Conservation (phyloP, 164 flowering plant species). For the Vitis riparia region DNA sequence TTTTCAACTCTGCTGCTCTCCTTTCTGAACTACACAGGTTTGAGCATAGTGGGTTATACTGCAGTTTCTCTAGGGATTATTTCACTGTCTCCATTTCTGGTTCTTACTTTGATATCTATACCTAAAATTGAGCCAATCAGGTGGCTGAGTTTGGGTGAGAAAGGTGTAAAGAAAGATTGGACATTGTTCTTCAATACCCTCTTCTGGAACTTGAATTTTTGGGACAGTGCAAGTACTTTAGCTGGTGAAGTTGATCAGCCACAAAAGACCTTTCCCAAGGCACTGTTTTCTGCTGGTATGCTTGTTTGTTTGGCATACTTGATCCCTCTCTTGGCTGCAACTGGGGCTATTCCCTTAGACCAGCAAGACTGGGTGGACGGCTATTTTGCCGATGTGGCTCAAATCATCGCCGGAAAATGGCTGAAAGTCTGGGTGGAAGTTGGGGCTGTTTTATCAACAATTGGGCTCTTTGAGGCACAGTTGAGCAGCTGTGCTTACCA, state of each 20-base stretch:
- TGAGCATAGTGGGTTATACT: conserved; percentile 63
- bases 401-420: conserved; percentile 57
- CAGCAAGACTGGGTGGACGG: conserved; percentile 57
- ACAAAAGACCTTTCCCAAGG: conserved; percentile 52
- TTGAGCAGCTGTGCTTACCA: conserved; percentile 56
- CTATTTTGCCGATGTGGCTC: conserved; percentile 52
- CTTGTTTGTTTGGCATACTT: conserved; percentile 48
- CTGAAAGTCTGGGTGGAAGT: conserved; percentile 50
- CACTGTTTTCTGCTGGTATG: conserved; percentile 49
- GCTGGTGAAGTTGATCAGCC: conserved; percentile 73
- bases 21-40: conserved; percentile 68
- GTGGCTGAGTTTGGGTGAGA: conserved; percentile 55
- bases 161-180: conserved; percentile 61
- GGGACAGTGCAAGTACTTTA: conserved; percentile 81
- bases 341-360: conserved; percentile 40
- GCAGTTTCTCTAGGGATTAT: conserved; percentile 55
- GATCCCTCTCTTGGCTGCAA: conserved; percentile 51
- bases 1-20: conserved; percentile 49
- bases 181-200: conserved; percentile 65
- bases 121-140: conserved; percentile 54
- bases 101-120: conserved; percentile 50
- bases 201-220: conserved; percentile 85
- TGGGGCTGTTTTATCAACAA: conserved; percentile 45
- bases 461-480: conserved; percentile 68
- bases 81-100: conserved; percentile 57